Conservation (phyloP, 345 rosid genomes). For the Salix purpurea region DNA sequence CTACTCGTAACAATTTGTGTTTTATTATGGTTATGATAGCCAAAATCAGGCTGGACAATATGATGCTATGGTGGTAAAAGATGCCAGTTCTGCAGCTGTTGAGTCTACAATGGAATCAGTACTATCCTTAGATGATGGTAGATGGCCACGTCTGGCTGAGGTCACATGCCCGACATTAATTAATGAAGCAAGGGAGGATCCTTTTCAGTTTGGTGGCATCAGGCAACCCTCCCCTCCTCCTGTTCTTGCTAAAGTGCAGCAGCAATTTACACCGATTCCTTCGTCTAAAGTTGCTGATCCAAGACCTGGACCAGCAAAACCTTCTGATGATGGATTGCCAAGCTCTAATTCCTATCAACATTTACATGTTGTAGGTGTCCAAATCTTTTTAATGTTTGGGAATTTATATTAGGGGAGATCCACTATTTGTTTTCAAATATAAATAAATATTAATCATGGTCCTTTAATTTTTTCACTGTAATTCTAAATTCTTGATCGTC, state of each 20-base stretch:
- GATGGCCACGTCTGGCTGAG: constrained; percentile 59
- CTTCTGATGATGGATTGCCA: constrained; percentile 45
- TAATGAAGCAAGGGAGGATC: constrained; percentile 65
- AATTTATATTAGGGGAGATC: neutral
- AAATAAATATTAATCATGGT: neutral
- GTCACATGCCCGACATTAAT: constrained; percentile 38
- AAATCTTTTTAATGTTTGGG: neutral
- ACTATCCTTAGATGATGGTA: constrained; percentile 90
- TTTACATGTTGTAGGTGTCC: constrained; percentile 72
- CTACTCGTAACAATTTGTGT: constrained; percentile 25
- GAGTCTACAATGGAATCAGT: constrained; percentile 66
- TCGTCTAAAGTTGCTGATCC: constrained; percentile 98
- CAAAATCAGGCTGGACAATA: constrained; percentile 41
- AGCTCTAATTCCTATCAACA: constrained; percentile 63
- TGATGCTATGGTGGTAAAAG: constrained; percentile 37
- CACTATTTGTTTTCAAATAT: neutral
- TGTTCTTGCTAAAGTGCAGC: constrained; percentile 80
- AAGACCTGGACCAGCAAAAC: constrained; percentile 91
- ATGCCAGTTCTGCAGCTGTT: constrained; percentile 39
- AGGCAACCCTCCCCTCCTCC: constrained; percentile 95
- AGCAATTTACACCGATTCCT: constrained; percentile 53
- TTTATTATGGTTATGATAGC: constrained; percentile 34
- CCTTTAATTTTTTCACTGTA: neutral
- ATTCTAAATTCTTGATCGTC: neutral
- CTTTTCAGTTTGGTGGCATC: constrained; percentile 66